Evolutionary conservation across 2,329 filamentous ascomycete genomes (phyloP).

Genomic region (Cadophora luteo-olivacea): DNA sequence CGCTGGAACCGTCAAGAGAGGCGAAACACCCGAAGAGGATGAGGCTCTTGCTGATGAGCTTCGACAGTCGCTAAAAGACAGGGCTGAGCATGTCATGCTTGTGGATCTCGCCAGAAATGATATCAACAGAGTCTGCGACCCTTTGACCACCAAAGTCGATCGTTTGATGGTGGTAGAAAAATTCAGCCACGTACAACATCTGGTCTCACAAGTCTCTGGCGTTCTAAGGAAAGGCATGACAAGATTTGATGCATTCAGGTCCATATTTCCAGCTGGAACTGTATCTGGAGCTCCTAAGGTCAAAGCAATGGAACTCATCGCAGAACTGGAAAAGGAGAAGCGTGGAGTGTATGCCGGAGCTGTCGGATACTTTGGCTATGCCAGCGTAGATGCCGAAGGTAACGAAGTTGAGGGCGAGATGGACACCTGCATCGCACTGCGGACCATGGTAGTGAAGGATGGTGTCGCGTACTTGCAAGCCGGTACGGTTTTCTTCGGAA

Average conservation of each 20-base stretch:
- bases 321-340: constrained; percentile 92
- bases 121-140: constrained; percentile 94
- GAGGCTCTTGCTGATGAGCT: constrained; percentile 79
- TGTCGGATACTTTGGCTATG: constrained; percentile 95
- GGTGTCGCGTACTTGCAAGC: constrained; percentile 89
- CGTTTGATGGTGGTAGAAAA: constrained; percentile 92
- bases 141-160: constrained; percentile 87
- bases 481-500: constrained; percentile 49
- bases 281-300: constrained; percentile 97
- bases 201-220: constrained; percentile 94
- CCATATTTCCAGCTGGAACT: constrained; percentile 96
- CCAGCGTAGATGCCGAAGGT: constrained; percentile 69
- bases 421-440: constrained; percentile 77
- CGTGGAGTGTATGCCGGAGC: constrained; percentile 94
- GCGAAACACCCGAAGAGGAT: constrained; percentile 82
- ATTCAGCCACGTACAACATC: constrained; percentile 96
- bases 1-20: constrained; percentile 91
- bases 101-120: constrained; percentile 97
- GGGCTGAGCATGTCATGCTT: constrained; percentile 95
- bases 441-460: constrained; percentile 95
- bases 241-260: constrained; percentile 93
- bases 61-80: constrained; percentile 83
- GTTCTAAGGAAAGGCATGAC: constrained; percentile 84
- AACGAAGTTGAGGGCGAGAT: constrained; percentile 78
- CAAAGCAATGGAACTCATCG: constrained; percentile 95